phyloP scores from a whole-genome alignment of 2,329 filamentous ascomycete species.

The Arthrinium puccinioides region DNA sequence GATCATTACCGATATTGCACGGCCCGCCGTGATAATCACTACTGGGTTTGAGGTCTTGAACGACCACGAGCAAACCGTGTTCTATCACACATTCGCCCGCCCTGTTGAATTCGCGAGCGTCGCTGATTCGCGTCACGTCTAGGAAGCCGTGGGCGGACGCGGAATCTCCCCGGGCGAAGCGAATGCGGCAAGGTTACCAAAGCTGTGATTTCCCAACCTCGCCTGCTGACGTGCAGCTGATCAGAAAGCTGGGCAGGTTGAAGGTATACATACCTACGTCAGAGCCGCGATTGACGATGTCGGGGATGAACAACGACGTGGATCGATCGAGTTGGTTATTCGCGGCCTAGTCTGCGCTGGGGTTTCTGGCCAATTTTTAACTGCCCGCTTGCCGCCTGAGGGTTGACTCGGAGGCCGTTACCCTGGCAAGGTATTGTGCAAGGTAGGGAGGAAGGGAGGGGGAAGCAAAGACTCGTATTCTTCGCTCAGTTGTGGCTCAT shows the following conservation, averaged over 20 bases:
- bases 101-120: background rate
- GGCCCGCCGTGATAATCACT: slow-evolving; percentile 16
- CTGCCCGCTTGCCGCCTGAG: too few relatives aligned
- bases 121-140: slow-evolving; percentile 5
- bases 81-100: background rate
- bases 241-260: background rate
- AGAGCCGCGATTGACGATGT: too few relatives aligned
- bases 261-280: too few relatives aligned
- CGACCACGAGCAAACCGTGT: slow-evolving; percentile 1
- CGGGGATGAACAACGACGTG: too few relatives aligned
- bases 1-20: slow-evolving; percentile 29
- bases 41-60: background rate
- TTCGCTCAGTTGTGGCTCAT: too few relatives aligned
- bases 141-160: slow-evolving; percentile 12
- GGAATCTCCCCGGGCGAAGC: slow-evolving; percentile 14
- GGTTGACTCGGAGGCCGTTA: too few relatives aligned
- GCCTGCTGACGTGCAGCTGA: background rate
- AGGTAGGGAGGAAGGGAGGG: too few relatives aligned
- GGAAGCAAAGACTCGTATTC: too few relatives aligned
- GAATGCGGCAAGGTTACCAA: slow-evolving; percentile 14
- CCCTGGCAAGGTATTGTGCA: too few relatives aligned
- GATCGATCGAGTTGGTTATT: too few relatives aligned
- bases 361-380: too few relatives aligned
- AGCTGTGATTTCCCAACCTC: background rate
- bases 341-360: too few relatives aligned